These are phyloP conservation scores for Candida germanica DNA, from an alignment of 805 yeast genomes.

Conservation along the genomic window DNA sequence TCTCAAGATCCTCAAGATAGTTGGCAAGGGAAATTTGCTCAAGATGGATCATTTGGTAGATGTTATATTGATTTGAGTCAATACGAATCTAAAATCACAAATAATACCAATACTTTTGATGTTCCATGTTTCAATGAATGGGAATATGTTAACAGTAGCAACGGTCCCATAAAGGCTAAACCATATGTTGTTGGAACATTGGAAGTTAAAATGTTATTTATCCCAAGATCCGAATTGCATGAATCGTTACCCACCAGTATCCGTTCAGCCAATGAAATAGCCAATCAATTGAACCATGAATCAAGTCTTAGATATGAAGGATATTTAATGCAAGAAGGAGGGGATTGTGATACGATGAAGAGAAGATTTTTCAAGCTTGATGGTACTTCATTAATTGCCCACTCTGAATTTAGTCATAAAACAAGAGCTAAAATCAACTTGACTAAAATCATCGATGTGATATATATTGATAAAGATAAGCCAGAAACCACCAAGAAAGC, in stretches of 20 bases:
- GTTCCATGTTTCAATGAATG: constrained; percentile 79
- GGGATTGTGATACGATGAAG: constrained; percentile 75
- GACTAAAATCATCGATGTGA: constrained; percentile 57
- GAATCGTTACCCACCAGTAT: constrained; percentile 74
- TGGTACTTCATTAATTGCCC: constrained; percentile 72
- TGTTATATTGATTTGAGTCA: constrained; percentile 63
- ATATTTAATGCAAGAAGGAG: constrained; percentile 83
- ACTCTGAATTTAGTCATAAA: constrained; percentile 64
- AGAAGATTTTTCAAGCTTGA: constrained; percentile 71
- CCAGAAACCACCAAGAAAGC: constrained; percentile 27
- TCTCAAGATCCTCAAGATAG: constrained; percentile 53
- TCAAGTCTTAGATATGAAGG: constrained; percentile 50
- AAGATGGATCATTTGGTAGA: constrained; percentile 87
- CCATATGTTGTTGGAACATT: constrained; percentile 67
- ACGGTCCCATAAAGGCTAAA: constrained; percentile 27
- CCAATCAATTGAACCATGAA: constrained; percentile 30
- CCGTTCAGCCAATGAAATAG: constrained; percentile 39
- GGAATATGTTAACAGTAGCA: constrained; percentile 42
- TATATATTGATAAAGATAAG: constrained; percentile 41
- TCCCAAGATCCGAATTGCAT: constrained; percentile 57
- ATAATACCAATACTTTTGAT: constrained; percentile 48
- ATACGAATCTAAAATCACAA: constrained; percentile 53
- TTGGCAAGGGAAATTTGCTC: constrained; percentile 66
- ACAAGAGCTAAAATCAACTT: constrained; percentile 76
- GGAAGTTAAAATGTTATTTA: constrained; percentile 63